phyloP scores from a whole-genome alignment of 2,329 filamentous ascomycete genomes.

The Pseudogymnoascus sp. region DNA sequence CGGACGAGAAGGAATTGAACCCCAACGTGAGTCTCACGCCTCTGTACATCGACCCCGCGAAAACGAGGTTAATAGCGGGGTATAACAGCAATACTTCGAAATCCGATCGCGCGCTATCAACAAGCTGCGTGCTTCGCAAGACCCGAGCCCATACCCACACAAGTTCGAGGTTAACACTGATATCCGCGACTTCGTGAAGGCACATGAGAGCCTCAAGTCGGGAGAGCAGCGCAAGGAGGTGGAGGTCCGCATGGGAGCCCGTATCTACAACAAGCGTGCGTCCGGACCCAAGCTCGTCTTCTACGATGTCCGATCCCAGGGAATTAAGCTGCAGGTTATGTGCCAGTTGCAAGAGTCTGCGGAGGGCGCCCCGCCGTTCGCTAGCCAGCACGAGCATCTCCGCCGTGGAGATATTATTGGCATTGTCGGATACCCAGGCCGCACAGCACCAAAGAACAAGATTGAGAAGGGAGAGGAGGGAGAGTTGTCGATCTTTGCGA shows the following conservation, averaged over 20 bases:
- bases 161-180: conserved; percentile 83
- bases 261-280: conserved; percentile 82
- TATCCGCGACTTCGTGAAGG: conserved; percentile 67
- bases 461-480: conserved; percentile 69
- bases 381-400: conserved; percentile 81
- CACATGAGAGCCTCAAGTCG: conserved; percentile 76
- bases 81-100: conserved; percentile 78
- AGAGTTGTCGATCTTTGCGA: conserved; percentile 89
- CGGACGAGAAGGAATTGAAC: conserved; percentile 63
- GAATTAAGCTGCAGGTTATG: conserved; percentile 79
- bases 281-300: conserved; percentile 82
- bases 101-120: conserved; percentile 80
- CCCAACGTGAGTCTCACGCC: conserved; percentile 50
- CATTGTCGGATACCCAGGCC: conserved; percentile 71
- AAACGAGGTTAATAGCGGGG: neutral
- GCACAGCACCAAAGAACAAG: conserved; percentile 86
- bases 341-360: conserved; percentile 75
- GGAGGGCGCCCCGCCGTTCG: conserved; percentile 60
- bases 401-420: conserved; percentile 91
- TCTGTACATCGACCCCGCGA: neutral
- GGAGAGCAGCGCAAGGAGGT: conserved; percentile 74
- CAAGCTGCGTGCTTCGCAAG: conserved; percentile 62
- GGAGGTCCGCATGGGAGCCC: conserved; percentile 67
- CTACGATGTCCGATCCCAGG: conserved; percentile 75
- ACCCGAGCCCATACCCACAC: conserved; percentile 86